Evolutionary conservation across 129 eudicot species (phyloP).

Genomic region (Flaveria robusta): DNA sequence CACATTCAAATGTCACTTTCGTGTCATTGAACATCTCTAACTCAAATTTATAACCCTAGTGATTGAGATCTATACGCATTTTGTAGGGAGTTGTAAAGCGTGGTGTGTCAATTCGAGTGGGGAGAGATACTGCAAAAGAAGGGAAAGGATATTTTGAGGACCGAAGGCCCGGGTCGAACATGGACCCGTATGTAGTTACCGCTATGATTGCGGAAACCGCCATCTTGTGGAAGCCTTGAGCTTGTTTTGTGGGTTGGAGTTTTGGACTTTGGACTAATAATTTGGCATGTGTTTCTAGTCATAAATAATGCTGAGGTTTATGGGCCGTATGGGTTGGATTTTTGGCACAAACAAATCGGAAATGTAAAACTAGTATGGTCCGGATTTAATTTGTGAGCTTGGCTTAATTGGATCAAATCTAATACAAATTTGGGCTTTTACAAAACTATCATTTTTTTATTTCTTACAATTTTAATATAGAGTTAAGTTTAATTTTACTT

Average conservation of each 20-base stretch:
- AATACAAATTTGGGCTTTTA: too few species aligned
- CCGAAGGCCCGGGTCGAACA: slow-evolving; percentile 40
- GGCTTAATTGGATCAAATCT: too few species aligned
- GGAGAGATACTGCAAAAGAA: slow-evolving; percentile 35
- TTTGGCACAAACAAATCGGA: too few species aligned
- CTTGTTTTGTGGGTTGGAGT: slow-evolving; percentile 8
- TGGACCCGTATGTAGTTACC: slow-evolving; percentile 50
- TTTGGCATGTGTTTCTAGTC: neutral
- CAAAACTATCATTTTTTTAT: too few species aligned
- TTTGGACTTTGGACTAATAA: neutral
- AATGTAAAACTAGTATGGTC: too few species aligned
- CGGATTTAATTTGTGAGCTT: too few species aligned
- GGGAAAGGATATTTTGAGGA: slow-evolving; percentile 46
- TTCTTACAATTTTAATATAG: too few species aligned
- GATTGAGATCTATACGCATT: neutral
- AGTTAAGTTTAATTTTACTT: too few species aligned
- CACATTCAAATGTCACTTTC: neutral
- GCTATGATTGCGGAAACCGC: slow-evolving; percentile 51
- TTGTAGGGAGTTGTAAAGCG: slow-evolving; percentile 36
- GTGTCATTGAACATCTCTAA: neutral
- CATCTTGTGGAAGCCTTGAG: slow-evolving; percentile 40
- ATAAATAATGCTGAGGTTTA: neutral
- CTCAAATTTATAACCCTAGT: neutral
- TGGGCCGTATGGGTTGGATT: neutral
- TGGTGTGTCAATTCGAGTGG: slow-evolving; percentile 35